Evolutionary conservation across 2,329 filamentous ascomycete species (phyloP).

Genomic region (Neofusicoccum laricinum): DNA sequence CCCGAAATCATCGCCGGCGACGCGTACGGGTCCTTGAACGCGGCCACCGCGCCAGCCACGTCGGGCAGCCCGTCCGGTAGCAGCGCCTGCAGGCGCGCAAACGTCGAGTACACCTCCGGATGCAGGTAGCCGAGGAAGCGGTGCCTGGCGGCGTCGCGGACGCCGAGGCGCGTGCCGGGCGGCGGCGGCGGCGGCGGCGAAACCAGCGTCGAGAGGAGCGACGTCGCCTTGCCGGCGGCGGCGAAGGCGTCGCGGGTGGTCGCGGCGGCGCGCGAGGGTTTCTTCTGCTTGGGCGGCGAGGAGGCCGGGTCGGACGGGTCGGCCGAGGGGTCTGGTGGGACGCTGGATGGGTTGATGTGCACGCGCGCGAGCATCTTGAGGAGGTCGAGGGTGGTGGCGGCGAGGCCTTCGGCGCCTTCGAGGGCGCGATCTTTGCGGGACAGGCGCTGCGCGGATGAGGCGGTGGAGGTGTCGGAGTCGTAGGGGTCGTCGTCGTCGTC

Average conservation of each 20-base stretch:
- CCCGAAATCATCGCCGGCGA: background rate
- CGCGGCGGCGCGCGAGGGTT: background rate
- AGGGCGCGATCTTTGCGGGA: background rate
- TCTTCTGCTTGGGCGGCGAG: background rate
- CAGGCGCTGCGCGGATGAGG: background rate
- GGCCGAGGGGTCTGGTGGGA: background rate
- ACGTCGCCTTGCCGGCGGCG: background rate
- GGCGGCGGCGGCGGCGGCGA: background rate
- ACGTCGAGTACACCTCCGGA: background rate
- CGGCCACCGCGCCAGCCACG: background rate
- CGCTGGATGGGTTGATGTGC: background rate
- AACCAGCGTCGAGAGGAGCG: background rate
- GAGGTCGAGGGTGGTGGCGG: background rate
- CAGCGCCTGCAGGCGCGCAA: background rate
- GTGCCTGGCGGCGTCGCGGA: background rate
- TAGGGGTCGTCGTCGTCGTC: background rate
- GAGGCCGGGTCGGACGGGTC: background rate
- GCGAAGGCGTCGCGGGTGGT: background rate
- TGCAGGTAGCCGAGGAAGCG: background rate
- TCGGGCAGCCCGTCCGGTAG: background rate
- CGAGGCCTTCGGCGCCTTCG: slow-evolving; percentile 7
- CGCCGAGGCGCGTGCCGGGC: fast-evolving
- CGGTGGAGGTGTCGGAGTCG: background rate
- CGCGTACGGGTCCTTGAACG: background rate
- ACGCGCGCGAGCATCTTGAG: background rate